Conservation (phyloP, 106 monocot species). For the Cymbidium sinense region DNA sequence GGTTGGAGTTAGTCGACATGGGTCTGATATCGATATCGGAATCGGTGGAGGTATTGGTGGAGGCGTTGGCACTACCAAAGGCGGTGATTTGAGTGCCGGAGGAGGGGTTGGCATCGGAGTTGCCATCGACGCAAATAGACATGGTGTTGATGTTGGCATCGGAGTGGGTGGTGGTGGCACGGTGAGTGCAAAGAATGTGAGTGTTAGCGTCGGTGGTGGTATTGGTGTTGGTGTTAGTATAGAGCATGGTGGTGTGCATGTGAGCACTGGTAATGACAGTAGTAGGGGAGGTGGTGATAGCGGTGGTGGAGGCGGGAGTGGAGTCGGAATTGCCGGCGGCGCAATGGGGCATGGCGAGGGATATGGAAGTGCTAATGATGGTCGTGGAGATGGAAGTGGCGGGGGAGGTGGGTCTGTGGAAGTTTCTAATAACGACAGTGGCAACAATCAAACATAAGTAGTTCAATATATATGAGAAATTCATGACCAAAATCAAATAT, state of each 20-base stretch:
- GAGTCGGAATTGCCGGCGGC: constrained; percentile 14
- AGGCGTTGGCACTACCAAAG: constrained; percentile 24
- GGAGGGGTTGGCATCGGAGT: constrained; percentile 41
- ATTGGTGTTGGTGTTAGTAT: constrained; percentile 29
- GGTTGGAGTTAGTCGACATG: constrained; percentile 14
- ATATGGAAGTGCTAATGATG: constrained; percentile 8
- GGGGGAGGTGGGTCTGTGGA: constrained; percentile 6
- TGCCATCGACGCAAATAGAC: constrained; percentile 32
- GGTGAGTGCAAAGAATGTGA: constrained; percentile 25
- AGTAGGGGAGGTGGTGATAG: constrained; percentile 5
- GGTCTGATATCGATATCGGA: constrained; percentile 18
- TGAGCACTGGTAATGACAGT: not conserved
- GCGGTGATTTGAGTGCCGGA: constrained; percentile 34
- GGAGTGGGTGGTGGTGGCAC: constrained; percentile 45
- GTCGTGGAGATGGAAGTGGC: constrained; percentile 4
- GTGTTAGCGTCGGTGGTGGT: constrained; percentile 31
- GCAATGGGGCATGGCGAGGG: constrained; percentile 18
- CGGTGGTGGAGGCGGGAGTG: constrained; percentile 8
- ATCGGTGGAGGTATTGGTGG: constrained; percentile 45
- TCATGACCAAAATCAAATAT: too few relatives aligned
- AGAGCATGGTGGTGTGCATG: constrained; percentile 17
- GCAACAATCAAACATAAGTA: too few relatives aligned
- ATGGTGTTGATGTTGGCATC: constrained; percentile 29
- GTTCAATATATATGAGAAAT: too few relatives aligned
- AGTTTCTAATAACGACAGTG: too few relatives aligned